Base-by-base conservation (phyloP, 2,329 filamentous ascomycete genomes). In the Fusarium scirpi region DNA sequence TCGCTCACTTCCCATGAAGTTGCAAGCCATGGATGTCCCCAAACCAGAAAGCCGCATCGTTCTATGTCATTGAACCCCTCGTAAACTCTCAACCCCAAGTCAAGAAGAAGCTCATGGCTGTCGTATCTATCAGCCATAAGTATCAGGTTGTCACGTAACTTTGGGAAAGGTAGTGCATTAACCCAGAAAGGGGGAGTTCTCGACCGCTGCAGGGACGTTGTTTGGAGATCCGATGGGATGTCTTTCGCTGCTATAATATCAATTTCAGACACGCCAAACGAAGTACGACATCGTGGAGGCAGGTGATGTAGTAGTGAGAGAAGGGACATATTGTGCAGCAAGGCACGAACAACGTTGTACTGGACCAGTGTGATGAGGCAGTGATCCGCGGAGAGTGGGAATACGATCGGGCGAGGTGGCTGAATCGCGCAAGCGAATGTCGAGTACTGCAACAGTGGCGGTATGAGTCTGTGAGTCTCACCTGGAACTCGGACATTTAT, bases 291-390 rank as follows among this genome's bases (percentile, higher is more conserved):
- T 29, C 24, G 25, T 13, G 49, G 24, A 1, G 49, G 18, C 6
- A 41, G 24, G 13, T 41, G 34, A 41, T 41, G 24, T 29, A 41
- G 24, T 18, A 53, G 10, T 7, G 49, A 53, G 8, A 53, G 49
- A 2, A 27, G 12, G 4, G 34, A 38, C 24, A 53, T 22, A n/a
- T 53, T 41, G 11, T 27, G 22, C 18, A 53, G 7, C 9, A 41
- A 40, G 8, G 34, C 49, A 15, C 49, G 49, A 12, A 53, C 34
- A 20, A 53, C 24, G 32, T 53, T 53, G n/a, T 41, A 53, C 6
- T 53, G 49, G 2, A 53, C 49, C 24, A 53, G 24, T 18, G 49
- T 53, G 24, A 53, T 53, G 9, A 53, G 49, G 4, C 49, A 53
- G 15, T 41, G 49, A 13, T 53, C 49, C 8, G 49, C 18, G 5